These are phyloP conservation scores for Stromatinia cepivora DNA, from an alignment of 2,329 filamentous ascomycete species.

Conservation along the genomic window DNA sequence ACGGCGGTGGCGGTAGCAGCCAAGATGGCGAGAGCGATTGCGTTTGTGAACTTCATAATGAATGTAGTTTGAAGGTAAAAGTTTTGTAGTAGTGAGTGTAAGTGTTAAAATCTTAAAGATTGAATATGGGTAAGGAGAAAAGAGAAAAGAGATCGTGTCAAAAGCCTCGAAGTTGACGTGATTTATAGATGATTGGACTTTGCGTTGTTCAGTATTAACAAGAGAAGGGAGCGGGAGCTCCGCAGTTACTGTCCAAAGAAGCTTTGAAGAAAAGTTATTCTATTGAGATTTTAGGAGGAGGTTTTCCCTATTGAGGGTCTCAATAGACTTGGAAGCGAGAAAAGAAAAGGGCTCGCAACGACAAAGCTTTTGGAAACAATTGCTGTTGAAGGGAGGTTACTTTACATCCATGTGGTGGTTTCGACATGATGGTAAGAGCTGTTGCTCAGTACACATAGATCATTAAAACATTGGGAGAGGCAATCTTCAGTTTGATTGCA, in stretches of 20 bases:
- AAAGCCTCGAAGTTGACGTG: slow-evolving; percentile 2
- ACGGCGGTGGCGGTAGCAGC: slow-evolving; percentile 19
- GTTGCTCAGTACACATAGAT: neutral
- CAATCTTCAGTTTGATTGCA: neutral
- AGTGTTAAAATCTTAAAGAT: slow-evolving; percentile 5
- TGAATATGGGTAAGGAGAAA: slow-evolving; percentile 14
- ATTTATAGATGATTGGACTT: slow-evolving; percentile 7
- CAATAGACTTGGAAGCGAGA: neutral
- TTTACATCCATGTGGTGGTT: neutral
- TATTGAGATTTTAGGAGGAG: neutral
- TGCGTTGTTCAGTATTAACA: neutral
- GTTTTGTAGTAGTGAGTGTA: neutral
- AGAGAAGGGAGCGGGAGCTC: neutral
- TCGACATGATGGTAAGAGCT: neutral
- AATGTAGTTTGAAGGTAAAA: slow-evolving; percentile 16
- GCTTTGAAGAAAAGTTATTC: neutral
- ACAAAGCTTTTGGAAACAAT: slow-evolving; percentile 6
- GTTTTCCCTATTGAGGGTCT: neutral
- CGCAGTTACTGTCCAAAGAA: neutral
- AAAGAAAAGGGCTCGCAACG: neutral
- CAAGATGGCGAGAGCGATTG: slow-evolving; percentile 21
- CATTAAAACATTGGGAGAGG: neutral
- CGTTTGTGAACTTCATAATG: slow-evolving; percentile 25
- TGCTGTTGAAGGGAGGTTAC: neutral
- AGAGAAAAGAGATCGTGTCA: neutral